phyloP scores from a whole-genome alignment of 148 eudicot species.

The Mesembryanthemum crystallinum region DNA sequence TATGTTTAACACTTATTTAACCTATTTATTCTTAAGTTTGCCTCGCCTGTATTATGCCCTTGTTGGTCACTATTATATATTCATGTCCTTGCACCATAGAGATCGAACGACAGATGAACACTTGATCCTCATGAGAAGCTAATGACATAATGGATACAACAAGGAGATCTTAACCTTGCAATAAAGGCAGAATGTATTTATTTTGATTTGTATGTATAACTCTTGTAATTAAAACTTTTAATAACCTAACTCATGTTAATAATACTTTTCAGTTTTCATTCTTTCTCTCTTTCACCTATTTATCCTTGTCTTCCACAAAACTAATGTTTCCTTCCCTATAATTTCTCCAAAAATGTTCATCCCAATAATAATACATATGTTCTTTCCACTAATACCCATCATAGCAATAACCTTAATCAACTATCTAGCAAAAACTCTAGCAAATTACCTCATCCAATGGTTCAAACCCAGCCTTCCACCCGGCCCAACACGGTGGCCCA shows the following conservation, averaged over 20 bases:
- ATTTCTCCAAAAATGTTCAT: constrained; percentile 1
- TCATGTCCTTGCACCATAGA: no score
- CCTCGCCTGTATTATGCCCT: no score
- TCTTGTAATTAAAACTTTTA: neutral
- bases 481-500: constrained; percentile 59
- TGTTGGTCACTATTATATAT: no score
- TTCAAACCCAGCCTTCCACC: constrained; percentile 46
- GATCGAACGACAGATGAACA: no score
- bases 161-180: no score
- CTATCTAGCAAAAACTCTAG: neutral
- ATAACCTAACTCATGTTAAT: neutral
- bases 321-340: neutral
- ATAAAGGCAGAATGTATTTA: no score
- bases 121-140: no score
- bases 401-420: neutral
- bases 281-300: neutral
- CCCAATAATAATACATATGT: neutral
- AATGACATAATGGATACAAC: no score
- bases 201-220: neutral
- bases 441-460: neutral
- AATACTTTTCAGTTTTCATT: neutral
- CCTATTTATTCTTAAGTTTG: no score
- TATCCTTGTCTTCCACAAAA: neutral
- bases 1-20: no score
- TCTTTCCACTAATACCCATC: neutral